Evolutionary conservation across 2,329 filamentous ascomycete genomes (phyloP), one percentile per base, ranked within the genome.

Genomic region (Hysterium pulicare): DNA sequence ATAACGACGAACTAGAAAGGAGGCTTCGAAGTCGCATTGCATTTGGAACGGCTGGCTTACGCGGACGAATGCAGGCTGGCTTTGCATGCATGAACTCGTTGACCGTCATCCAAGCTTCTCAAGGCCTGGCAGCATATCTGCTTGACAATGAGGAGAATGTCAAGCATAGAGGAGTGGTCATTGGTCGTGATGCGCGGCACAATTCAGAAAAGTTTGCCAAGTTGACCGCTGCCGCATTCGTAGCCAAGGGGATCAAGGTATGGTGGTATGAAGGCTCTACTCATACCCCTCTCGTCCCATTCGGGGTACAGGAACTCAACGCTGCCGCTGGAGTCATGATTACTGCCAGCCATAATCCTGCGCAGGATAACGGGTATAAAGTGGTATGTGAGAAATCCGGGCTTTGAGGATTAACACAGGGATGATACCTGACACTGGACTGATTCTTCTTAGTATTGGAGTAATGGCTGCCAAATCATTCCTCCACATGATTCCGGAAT

Each of bases 361-460:
- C 78, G 34, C 69, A 76, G 51, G 80, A 84, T 57, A 84, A 84
- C 55, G 81, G 81, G 16, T 84, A 84, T 65, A 84, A 84, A 64
- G 81, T 84, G 24, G 24, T 28, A 28, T 8, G 24, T 28, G 24
- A 28, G 13, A n/a, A n/a, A n/a, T n/a, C n/a, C n/a, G n/a, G n/a
- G n/a, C n/a, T n/a, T n/a, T n/a, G n/a, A n/a, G n/a, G n/a, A n/a
- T n/a, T n/a, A n/a, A n/a, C n/a, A n/a, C n/a, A n/a, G n/a, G n/a
- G n/a, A n/a, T n/a, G n/a, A n/a, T n/a, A n/a, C n/a, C n/a, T n/a
- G n/a, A n/a, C n/a, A n/a, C n/a, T n/a, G n/a, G n/a, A n/a, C n/a
- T n/a, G n/a, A n/a, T n/a, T n/a, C 24, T 28, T 8, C 13, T 28
- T 28, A 28, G 7, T 84, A 84, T 64, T 82, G 78, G 69, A 70